phyloP scores from a whole-genome alignment of 78 protist species.

The Parvularia atlantis region DNA sequence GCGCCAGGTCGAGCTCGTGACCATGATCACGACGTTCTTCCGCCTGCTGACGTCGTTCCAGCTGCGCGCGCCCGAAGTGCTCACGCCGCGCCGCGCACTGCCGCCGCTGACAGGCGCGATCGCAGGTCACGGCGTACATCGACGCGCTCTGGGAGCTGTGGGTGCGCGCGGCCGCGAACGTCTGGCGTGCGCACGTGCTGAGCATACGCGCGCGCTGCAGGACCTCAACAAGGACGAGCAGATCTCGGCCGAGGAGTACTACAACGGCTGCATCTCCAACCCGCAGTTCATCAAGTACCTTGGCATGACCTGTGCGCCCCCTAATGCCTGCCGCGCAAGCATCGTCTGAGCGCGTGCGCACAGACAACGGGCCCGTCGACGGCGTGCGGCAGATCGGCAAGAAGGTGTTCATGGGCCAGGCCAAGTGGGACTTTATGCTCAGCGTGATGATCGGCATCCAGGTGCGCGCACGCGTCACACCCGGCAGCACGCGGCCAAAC shows the following conservation, averaged over 20 bases:
- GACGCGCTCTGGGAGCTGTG: neutral
- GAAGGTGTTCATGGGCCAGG: neutral
- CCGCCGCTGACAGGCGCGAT: neutral
- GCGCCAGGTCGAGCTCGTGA: neutral
- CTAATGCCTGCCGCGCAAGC: neutral
- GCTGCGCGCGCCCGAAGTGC: neutral
- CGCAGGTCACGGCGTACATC: neutral
- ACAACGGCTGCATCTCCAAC: neutral
- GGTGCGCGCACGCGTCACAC: too few relatives aligned
- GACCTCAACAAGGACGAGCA: neutral
- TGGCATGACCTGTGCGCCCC: neutral
- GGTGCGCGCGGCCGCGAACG: neutral
- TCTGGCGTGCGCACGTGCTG: neutral
- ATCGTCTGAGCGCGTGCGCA: too few relatives aligned
- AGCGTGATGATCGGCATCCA: slow-evolving; percentile 7
- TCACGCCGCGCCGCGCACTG: neutral
- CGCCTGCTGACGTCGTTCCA: neutral
- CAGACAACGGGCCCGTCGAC: too few relatives aligned
- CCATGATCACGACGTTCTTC: neutral
- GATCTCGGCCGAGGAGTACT: neutral
- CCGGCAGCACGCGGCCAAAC: too few relatives aligned
- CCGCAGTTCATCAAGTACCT: neutral
- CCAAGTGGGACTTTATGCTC: slow-evolving; percentile 14
- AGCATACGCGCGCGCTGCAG: neutral
- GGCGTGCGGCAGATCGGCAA: neutral